phyloP scores from a whole-genome alignment of 2,329 filamentous ascomycete species.

The Fusarium floridanum region DNA sequence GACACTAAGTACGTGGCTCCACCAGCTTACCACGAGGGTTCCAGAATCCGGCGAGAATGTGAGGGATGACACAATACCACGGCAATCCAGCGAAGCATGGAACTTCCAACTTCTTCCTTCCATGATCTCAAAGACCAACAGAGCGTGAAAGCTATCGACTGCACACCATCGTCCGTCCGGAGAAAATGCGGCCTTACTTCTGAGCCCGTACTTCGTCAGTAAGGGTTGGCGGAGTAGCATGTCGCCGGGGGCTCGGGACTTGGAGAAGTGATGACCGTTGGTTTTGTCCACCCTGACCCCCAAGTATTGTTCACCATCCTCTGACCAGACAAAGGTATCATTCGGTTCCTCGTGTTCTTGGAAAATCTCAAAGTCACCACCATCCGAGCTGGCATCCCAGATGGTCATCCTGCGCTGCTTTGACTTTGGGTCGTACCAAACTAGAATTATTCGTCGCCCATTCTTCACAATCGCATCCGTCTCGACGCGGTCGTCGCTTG shows the following conservation, averaged over 20 bases:
- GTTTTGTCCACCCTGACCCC: neutral
- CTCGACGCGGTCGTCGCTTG: neutral
- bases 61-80: neutral
- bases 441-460: neutral
- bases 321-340: neutral
- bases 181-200: neutral
- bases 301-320: neutral
- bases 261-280: neutral
- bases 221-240: neutral
- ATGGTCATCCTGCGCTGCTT: neutral
- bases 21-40: neutral
- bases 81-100: neutral
- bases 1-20: neutral
- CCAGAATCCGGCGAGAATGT: neutral
- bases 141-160: rapidly evolving
- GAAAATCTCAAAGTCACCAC: neutral
- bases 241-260: neutral
- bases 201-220: neutral
- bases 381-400: neutral
- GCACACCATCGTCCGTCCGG: neutral
- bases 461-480: neutral
- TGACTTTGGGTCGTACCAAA: neutral
- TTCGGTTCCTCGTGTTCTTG: neutral
- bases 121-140: neutral
- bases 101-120: neutral